Base-by-base conservation (phyloP, 2,329 filamentous ascomycete genomes). In the Tolypocladium amazonense region DNA sequence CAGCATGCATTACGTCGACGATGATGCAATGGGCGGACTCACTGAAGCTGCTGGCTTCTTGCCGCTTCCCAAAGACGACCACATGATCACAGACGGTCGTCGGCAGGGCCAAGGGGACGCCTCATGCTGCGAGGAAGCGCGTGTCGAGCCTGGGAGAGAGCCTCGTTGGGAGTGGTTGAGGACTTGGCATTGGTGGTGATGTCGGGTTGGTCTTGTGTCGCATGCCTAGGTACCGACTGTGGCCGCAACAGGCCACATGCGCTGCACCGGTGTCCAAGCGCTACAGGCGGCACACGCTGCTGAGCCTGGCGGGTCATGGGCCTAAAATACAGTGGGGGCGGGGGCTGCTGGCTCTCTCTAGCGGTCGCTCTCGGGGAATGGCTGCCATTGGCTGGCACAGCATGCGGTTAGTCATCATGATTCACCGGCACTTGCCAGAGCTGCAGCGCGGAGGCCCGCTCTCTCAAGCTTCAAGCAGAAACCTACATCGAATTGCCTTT, bases 41-140 rank as follows among this genome's bases (percentile, higher is more conserved):
- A 91, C 88, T 84, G 89, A 87, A 71, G 87, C 84, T 65, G 82
- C 79, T 66, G 82, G 79, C 78, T 90, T 91, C 79, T 88, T 88
- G 75, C 82, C 78, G 76, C 81, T 81, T 67, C 80, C 80, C 65
- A 84, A 85, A 67, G 84, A 86, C 64, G 84, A 82, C 76, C 86
- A 87, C 84, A 88, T 87, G 64, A 69, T 76, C 69, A 67, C 60
- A 63, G 63, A 64, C 65, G 67, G 67, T 65, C 65, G 65, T 66
- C 61, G 61, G 66, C 59, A 61, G 61, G 62, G 61, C 54, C 59
- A 60, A 63, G 63, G 57, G 58, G 61, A 64, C 60, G 66, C 65
- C 58, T 71, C 71, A 73, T 73, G 65, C 63, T 73, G 71, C 61
- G 65, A 66, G 63, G 61, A 54, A 33, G 62, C 62, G 59, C 65